Percentiles rank a stretch among this genome's conserved stretches.
phyloP scores from a whole-genome alignment of 1,284 basidiomycete species.

The Malassezia sp. region DNA sequence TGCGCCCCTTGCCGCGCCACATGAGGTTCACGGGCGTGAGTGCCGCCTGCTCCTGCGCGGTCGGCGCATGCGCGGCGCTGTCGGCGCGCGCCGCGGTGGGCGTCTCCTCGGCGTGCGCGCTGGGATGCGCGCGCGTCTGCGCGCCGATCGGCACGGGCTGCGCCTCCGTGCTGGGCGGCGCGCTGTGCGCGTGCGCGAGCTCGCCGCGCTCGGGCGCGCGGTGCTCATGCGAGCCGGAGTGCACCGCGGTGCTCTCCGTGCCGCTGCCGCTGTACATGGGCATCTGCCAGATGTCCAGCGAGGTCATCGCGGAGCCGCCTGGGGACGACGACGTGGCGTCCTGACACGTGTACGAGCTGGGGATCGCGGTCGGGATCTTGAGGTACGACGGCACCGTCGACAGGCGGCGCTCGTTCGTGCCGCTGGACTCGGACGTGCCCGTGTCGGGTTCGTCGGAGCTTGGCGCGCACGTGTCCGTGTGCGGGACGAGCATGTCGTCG shows the following conservation, averaged over 20 bases:
- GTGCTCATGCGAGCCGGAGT: no score
- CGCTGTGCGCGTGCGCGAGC: no score
- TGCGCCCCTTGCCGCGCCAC: slow-evolving; percentile 36
- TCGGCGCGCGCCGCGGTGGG: not conserved
- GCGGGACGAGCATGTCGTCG: slow-evolving; percentile 2
- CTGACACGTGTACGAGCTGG: slow-evolving; percentile 33
- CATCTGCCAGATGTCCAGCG: slow-evolving; percentile 21
- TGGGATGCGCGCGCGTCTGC: not conserved
- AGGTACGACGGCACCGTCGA: slow-evolving; percentile 41
- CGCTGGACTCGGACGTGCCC: slow-evolving; percentile 2
- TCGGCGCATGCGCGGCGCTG: not conserved
- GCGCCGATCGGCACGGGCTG: slow-evolving; percentile 21
- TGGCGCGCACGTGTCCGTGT: not conserved
- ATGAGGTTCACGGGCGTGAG: slow-evolving; percentile 21
- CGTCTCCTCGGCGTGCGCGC: not conserved
- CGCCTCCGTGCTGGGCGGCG: slow-evolving; percentile 8
- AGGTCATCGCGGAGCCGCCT: slow-evolving; percentile 21
- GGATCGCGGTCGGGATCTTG: slow-evolving; percentile 43
- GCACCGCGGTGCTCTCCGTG: slow-evolving; percentile 5
- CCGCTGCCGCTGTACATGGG: slow-evolving; percentile 2
- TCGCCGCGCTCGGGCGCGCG: no score
- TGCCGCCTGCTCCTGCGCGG: not conserved
- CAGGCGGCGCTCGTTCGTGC: not conserved
- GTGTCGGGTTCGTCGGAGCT: not conserved
- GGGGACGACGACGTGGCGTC: no score